These are phyloP conservation scores for Botrytis sinoallii DNA, from an alignment of 2,329 filamentous ascomycete species.

Conservation along the genomic window DNA sequence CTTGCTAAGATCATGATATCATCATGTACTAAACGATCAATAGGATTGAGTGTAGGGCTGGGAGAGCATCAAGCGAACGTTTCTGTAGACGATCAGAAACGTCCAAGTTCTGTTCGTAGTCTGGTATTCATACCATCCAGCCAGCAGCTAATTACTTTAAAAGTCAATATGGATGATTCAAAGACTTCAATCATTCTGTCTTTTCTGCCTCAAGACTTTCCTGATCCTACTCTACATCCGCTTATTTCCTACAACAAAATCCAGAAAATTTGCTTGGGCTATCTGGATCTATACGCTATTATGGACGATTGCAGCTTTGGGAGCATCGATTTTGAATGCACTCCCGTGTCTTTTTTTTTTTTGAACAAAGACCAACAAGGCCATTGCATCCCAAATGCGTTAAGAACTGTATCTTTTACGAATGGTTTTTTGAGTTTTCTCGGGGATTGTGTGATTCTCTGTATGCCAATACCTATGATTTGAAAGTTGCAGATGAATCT, in stretches of 20 bases:
- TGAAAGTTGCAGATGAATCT: conserved; percentile 20
- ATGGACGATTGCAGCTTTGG: conserved; percentile 26
- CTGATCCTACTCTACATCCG: conserved; percentile 30
- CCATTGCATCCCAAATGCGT: conserved; percentile 20
- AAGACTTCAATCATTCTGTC: background rate
- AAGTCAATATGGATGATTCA: conserved; percentile 17
- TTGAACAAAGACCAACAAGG: conserved; percentile 22
- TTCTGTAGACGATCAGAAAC: conserved; percentile 13
- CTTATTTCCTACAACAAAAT: conserved; percentile 23
- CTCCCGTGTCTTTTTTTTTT: background rate
- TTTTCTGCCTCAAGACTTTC: conserved; percentile 27
- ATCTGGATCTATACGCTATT: conserved; percentile 25
- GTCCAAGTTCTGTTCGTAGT: background rate
- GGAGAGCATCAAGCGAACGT: conserved; percentile 20
- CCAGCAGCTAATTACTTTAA: background rate
- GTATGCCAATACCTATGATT: conserved; percentile 24
- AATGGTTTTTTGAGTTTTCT: conserved; percentile 25
- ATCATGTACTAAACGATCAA: background rate
- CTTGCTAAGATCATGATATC: conserved; percentile 14
- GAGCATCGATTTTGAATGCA: conserved; percentile 28
- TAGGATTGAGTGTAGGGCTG: conserved; percentile 22
- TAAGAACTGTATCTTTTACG: conserved; percentile 24
- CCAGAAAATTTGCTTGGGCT: conserved; percentile 23
- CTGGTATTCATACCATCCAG: too few species aligned
- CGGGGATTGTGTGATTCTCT: conserved; percentile 23